phyloP scores from a whole-genome alignment of 495 filamentous ascomycete genomes.

The Neurospora cerealis region DNA sequence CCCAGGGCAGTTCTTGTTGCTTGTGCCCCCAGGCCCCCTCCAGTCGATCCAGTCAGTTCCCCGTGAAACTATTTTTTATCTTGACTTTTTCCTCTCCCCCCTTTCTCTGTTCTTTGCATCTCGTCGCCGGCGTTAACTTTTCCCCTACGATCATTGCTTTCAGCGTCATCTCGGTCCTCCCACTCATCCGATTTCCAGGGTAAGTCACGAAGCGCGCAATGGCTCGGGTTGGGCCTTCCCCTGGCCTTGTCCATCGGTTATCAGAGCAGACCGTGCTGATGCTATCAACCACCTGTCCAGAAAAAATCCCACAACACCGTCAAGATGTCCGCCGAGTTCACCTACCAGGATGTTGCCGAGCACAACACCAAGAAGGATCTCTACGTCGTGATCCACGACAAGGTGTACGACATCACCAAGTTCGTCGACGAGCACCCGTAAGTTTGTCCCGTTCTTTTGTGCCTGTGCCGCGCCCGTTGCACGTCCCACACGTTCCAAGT shows the following conservation, averaged over 20 bases:
- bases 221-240: background rate
- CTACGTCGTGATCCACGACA: slow-evolving; percentile 86
- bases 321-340: slow-evolving; percentile 66
- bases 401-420: slow-evolving; percentile 79
- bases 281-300: slow-evolving; percentile 15
- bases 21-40: background rate
- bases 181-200: background rate
- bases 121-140: slow-evolving; percentile 1
- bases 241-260: background rate
- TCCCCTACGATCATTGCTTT: background rate
- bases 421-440: slow-evolving; percentile 99
- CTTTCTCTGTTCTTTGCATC: slow-evolving; percentile 4
- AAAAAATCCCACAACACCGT: slow-evolving; percentile 8
- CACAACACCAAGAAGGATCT: slow-evolving; percentile 97
- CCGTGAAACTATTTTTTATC: background rate
- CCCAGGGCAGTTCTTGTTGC: background rate
- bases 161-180: background rate
- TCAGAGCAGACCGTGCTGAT: background rate
- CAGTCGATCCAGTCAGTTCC: background rate
- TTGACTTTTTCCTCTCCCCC: slow-evolving; percentile 7
- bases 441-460: slow-evolving; percentile 30
- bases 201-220: background rate
- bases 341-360: slow-evolving; percentile 71
- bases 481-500: background rate
- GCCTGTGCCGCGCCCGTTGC: background rate